Evolutionary conservation across 208 protist genomes (phyloP).

Genomic region (Trypanosoma mega): DNA sequence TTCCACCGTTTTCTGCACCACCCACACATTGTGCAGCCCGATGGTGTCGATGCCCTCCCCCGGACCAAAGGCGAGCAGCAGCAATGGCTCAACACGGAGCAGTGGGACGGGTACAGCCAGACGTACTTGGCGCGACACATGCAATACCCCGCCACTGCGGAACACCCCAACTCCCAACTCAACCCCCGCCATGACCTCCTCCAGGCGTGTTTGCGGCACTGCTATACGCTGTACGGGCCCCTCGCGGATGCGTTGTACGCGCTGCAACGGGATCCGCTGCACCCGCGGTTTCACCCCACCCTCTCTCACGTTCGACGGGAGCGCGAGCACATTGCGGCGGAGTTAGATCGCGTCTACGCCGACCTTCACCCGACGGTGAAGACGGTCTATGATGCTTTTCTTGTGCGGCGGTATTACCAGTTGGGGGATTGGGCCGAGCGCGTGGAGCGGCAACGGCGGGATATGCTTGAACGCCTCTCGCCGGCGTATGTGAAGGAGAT

Average conservation of each 20-base stretch:
- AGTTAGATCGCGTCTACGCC: constrained; percentile 71
- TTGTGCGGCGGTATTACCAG: constrained; percentile 83
- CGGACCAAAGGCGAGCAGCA: constrained; percentile 81
- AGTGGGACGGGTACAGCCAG: constrained; percentile 86
- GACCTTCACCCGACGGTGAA: constrained; percentile 81
- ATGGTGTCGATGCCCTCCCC: constrained; percentile 71
- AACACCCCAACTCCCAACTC: constrained; percentile 63
- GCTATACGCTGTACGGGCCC: constrained; percentile 76
- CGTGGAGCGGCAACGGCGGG: constrained; percentile 69
- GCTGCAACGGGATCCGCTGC: constrained; percentile 81
- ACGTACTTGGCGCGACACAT: constrained; percentile 79
- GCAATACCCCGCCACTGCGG: constrained; percentile 79
- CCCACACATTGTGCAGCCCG: constrained; percentile 80
- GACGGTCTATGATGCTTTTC: constrained; percentile 81
- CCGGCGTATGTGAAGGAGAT: constrained; percentile 57
- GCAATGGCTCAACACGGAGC: constrained; percentile 87
- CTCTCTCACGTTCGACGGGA: constrained; percentile 56
- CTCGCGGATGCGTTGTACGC: constrained; percentile 73
- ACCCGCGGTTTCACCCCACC: constrained; percentile 70
- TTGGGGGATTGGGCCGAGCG: constrained; percentile 75
- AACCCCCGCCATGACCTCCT: constrained; percentile 57
- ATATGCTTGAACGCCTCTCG: constrained; percentile 58
- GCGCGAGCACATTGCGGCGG: constrained; percentile 61
- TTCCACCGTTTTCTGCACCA: constrained; percentile 87
- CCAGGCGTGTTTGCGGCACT: constrained; percentile 53